Conservation (phyloP, 164 flowering plant genomes). For the Echeveria elegans region DNA sequence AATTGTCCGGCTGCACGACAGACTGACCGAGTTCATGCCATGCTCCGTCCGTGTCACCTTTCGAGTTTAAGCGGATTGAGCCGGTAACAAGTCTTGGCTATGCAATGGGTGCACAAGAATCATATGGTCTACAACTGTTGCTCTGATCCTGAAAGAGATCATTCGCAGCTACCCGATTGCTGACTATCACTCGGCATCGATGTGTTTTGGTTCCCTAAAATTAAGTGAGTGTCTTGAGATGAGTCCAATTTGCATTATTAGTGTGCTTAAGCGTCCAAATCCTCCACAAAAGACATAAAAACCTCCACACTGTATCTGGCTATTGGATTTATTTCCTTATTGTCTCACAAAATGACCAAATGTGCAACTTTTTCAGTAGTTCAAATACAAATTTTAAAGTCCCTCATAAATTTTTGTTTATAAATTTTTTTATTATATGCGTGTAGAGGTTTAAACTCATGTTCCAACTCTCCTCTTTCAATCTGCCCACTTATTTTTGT, state of each 20-base stretch:
- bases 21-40: conserved; percentile 50
- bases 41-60: conserved; percentile 44
- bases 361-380: too few species aligned
- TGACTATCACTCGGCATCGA: conserved; percentile 10
- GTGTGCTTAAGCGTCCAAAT: not conserved
- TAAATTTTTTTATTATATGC: too few species aligned
- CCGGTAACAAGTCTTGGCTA: conserved; percentile 32
- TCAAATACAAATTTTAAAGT: too few species aligned
- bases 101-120: conserved; percentile 48
- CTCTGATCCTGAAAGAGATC: conserved; percentile 45
- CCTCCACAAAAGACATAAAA: not conserved
- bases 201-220: not conserved
- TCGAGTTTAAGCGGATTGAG: conserved; percentile 30
- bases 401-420: too few species aligned
- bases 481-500: too few species aligned
- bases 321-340: not conserved
- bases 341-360: too few species aligned
- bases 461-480: too few species aligned
- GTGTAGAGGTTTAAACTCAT: too few species aligned
- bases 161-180: conserved; percentile 50
- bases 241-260: conserved; percentile 3
- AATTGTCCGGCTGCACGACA: conserved; percentile 71
- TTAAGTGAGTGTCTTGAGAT: not conserved
- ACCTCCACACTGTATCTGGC: not conserved
- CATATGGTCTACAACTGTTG: conserved; percentile 52